Evolutionary conservation across 2,329 filamentous ascomycete genomes (phyloP).

Genomic region (Fusarium odoratissimum): DNA sequence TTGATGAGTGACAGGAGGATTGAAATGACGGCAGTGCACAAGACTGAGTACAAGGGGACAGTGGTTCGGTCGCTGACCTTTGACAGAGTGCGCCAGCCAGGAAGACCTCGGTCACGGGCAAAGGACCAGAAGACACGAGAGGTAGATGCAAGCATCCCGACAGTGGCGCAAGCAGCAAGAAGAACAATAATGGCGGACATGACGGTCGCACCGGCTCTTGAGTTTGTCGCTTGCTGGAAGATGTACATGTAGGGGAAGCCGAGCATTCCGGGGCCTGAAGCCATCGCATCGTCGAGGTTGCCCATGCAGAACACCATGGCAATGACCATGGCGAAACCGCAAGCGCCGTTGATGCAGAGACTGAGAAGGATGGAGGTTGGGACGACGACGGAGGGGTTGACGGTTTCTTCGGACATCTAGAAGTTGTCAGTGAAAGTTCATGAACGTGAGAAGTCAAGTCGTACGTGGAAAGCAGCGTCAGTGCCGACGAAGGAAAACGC

Average conservation of each 20-base stretch:
- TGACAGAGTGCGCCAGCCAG: conserved; percentile 46
- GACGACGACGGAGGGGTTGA: conserved; percentile 61
- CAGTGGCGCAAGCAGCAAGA: conserved; percentile 60
- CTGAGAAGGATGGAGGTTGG: conserved; percentile 63
- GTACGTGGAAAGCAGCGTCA: conserved; percentile 49
- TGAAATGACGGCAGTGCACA: conserved; percentile 43
- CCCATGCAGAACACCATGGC: conserved; percentile 66
- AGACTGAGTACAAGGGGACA: conserved; percentile 46
- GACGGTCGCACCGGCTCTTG: conserved; percentile 59
- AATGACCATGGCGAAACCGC: conserved; percentile 68
- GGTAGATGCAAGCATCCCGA: conserved; percentile 67
- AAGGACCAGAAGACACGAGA: conserved; percentile 69
- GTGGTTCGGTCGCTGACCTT: conserved; percentile 45
- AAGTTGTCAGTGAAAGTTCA: not conserved
- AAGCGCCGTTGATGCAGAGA: conserved; percentile 61
- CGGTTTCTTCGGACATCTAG: conserved; percentile 59
- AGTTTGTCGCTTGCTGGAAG: conserved; percentile 63
- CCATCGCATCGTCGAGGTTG: conserved; percentile 58
- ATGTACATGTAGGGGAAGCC: conserved; percentile 69
- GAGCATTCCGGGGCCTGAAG: conserved; percentile 55
- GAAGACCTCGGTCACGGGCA: conserved; percentile 49
- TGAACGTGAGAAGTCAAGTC: fast-evolving
- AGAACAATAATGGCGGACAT: conserved; percentile 63
- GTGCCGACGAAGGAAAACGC: conserved; percentile 51
- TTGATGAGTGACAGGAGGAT: conserved; percentile 50